Percentiles rank a stretch among this genome's conserved stretches.
These are phyloP conservation scores for Trichoderma oligosporum DNA, from an alignment of 2,329 filamentous ascomycete genomes.

Conservation along the genomic window DNA sequence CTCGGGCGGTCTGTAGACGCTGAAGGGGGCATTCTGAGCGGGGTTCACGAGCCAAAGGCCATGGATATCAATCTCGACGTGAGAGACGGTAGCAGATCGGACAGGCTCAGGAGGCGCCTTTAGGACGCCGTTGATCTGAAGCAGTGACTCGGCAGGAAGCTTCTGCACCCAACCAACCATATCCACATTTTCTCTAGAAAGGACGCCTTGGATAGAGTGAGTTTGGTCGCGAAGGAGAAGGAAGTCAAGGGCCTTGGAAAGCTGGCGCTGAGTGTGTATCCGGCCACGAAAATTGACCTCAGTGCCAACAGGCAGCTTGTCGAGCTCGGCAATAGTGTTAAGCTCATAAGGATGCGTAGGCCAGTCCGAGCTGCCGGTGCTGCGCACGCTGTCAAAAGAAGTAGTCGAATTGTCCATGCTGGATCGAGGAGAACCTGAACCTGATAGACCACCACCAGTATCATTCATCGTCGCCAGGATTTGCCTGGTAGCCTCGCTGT, in stretches of 20 bases:
- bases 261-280: constrained; percentile 64
- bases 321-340: constrained; percentile 38
- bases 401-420: constrained; percentile 28
- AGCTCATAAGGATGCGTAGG: constrained; percentile 39
- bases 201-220: constrained; percentile 77
- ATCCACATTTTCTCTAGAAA: constrained; percentile 54
- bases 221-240: constrained; percentile 82
- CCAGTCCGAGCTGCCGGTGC: constrained; percentile 37
- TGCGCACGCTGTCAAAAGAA: constrained; percentile 38
- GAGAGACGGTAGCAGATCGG: constrained; percentile 69
- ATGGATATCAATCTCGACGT: constrained; percentile 69
- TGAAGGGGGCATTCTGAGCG: constrained; percentile 48
- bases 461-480: constrained; percentile 32
- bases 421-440: constrained; percentile 25
- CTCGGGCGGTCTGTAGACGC: constrained; percentile 62
- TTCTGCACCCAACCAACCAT: constrained; percentile 89
- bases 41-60: constrained; percentile 50
- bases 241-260: constrained; percentile 81
- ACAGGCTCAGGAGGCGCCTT: constrained; percentile 71
- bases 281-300: constrained; percentile 42
- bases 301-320: constrained; percentile 36
- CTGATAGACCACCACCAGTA: constrained; percentile 31
- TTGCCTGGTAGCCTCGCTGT: constrained; percentile 24
- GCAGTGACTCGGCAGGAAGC: constrained; percentile 71
- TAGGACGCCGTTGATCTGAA: constrained; percentile 70